These are phyloP conservation scores for Lasiosphaeriaceae sp. DNA, from an alignment of 495 filamentous ascomycete genomes.

Conservation along the genomic window DNA sequence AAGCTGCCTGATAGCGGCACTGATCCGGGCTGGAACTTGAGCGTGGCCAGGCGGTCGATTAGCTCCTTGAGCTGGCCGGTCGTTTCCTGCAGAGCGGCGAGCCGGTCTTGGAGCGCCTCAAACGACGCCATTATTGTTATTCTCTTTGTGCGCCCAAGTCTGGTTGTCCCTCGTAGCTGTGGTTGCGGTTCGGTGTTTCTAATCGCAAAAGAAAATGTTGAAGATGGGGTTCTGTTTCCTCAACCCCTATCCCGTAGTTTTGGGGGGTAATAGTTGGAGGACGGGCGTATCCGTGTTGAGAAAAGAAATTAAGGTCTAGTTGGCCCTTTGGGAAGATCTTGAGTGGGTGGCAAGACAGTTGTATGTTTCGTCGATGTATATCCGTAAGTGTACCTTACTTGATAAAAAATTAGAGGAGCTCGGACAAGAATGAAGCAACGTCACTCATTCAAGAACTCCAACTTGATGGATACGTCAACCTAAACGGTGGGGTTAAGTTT, in stretches of 20 bases:
- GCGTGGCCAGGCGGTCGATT: conserved; percentile 66
- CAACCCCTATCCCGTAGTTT: too few relatives aligned
- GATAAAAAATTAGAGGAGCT: neutral
- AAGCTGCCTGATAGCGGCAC: conserved; percentile 35
- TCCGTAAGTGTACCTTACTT: too few relatives aligned
- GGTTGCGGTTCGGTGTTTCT: neutral
- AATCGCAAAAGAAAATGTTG: neutral
- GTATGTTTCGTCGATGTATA: too few relatives aligned
- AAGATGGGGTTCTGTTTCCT: too few relatives aligned
- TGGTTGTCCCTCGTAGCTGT: too few relatives aligned
- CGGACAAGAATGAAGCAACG: neutral
- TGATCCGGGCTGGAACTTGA: conserved; percentile 60
- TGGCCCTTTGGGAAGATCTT: too few relatives aligned
- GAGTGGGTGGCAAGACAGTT: too few relatives aligned
- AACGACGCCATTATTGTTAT: conserved; percentile 37
- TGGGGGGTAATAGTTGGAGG: too few relatives aligned
- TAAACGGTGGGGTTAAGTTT: neutral
- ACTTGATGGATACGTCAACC: neutral
- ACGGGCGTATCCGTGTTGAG: too few relatives aligned
- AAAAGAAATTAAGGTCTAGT: too few relatives aligned
- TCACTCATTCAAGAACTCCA: conserved; percentile 1
- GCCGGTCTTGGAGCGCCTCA: conserved; percentile 59
- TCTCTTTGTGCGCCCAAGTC: too few relatives aligned
- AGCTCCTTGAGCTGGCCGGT: conserved; percentile 67
- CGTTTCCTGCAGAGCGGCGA: conserved; percentile 63